Conservation (phyloP, 169 alveolate species). For the Plasmodium malariae region DNA sequence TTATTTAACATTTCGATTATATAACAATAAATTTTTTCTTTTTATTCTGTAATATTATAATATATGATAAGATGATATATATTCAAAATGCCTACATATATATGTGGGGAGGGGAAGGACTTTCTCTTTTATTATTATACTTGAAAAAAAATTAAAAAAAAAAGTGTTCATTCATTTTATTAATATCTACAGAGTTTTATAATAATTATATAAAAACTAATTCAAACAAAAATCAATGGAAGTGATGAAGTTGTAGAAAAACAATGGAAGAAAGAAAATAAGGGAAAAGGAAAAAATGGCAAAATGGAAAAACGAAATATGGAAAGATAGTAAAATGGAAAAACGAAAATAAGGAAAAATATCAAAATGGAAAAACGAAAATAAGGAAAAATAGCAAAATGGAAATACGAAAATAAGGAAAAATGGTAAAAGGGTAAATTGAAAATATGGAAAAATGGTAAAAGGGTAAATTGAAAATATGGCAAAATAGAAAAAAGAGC, state of each 20-base stretch:
- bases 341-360: not conserved
- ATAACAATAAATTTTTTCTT: too few species aligned
- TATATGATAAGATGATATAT: too few species aligned
- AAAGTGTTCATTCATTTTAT: not conserved
- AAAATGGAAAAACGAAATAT: not conserved
- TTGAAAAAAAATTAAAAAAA: not conserved
- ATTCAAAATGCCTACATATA: too few species aligned
- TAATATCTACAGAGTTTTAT: not conserved
- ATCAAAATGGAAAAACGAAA: not conserved
- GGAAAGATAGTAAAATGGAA: not conserved
- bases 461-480: not conserved
- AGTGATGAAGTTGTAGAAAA: slow-evolving; percentile 39
- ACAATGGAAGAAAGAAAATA: not conserved
- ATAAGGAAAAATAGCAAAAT: not conserved
- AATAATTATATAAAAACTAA: slow-evolving; percentile 14
- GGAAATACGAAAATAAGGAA: not conserved
- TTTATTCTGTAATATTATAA: too few species aligned
- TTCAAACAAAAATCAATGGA: slow-evolving; percentile 11
- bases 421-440: not conserved
- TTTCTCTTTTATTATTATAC: not conserved
- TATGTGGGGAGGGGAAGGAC: too few species aligned
- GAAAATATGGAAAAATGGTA: not conserved
- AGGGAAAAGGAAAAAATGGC: not conserved
- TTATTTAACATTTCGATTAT: not conserved
- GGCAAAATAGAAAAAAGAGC: too few species aligned